Evolutionary conservation across 2,329 filamentous ascomycete species (phyloP).

Genomic region (Arthroderma uncinatum): DNA sequence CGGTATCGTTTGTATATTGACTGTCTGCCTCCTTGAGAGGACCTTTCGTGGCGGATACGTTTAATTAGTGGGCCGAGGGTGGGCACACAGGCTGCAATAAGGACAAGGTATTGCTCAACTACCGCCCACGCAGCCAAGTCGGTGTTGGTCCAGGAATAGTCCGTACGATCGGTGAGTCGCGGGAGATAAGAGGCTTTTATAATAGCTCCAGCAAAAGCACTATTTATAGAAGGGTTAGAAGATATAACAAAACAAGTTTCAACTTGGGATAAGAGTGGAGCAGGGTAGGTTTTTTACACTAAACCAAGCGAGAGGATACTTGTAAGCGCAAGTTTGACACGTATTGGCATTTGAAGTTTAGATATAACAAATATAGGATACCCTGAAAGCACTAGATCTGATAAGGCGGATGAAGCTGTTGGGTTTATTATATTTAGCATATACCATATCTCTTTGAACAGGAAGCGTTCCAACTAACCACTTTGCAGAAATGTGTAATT

Average conservation of each 20-base stretch:
- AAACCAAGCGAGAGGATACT: slow-evolving; percentile 10
- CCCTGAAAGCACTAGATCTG: no score
- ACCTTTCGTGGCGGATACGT: neutral
- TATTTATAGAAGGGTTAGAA: neutral
- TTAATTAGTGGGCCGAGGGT: slow-evolving; percentile 9
- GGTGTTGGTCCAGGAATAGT: slow-evolving; percentile 9
- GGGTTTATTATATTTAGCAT: neutral
- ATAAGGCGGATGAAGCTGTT: slow-evolving; percentile 11
- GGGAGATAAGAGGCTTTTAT: slow-evolving; percentile 8
- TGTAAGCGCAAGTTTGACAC: slow-evolving; percentile 9
- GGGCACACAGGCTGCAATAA: slow-evolving; percentile 13
- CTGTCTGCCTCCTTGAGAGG: neutral
- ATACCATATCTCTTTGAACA: neutral
- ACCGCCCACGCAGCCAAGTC: slow-evolving; percentile 5
- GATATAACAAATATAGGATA: slow-evolving; percentile 14
- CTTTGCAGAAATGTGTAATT: slow-evolving; percentile 12
- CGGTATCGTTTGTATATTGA: neutral
- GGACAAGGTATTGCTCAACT: slow-evolving; percentile 13
- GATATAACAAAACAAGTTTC: neutral
- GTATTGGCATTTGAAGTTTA: slow-evolving; percentile 6
- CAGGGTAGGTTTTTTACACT: slow-evolving; percentile 4
- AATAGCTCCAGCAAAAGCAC: slow-evolving; percentile 10
- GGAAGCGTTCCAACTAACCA: neutral
- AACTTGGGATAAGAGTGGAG: neutral
- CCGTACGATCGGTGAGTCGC: slow-evolving; percentile 2